phyloP scores from a whole-genome alignment of 352 stramenopile species.

The Pythium phragmiticola region DNA sequence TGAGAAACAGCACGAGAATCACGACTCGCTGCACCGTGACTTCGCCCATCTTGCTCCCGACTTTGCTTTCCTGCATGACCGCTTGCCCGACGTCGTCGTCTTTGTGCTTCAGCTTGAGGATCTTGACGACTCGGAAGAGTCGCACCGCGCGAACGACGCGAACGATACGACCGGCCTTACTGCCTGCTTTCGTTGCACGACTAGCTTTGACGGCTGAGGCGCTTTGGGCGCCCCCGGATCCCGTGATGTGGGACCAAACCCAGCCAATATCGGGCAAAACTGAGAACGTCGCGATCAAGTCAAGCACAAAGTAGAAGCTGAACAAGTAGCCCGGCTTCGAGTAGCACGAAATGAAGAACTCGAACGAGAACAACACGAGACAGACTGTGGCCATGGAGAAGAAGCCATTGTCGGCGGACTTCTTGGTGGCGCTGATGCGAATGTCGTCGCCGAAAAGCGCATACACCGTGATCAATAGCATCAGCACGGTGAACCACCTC shows the following conservation, averaged over 20 bases:
- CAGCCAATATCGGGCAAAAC: slow-evolving; percentile 85
- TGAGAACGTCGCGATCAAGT: slow-evolving; percentile 84
- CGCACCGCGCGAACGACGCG: slow-evolving; percentile 78
- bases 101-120: slow-evolving; percentile 84
- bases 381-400: slow-evolving; percentile 84
- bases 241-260: slow-evolving; percentile 76
- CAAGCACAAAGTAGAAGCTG: slow-evolving; percentile 92
- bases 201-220: slow-evolving; percentile 64
- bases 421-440: slow-evolving; percentile 69
- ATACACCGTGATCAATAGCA: slow-evolving; percentile 92
- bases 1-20: slow-evolving; percentile 87
- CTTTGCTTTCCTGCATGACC: slow-evolving; percentile 82
- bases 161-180: slow-evolving; percentile 84
- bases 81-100: slow-evolving; percentile 35
- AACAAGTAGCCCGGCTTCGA: slow-evolving; percentile 74
- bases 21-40: slow-evolving; percentile 85
- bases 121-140: slow-evolving; percentile 85
- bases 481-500: slow-evolving; percentile 71
- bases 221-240: slow-evolving; percentile 37
- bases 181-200: slow-evolving; percentile 67
- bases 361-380: slow-evolving; percentile 85
- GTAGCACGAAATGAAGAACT: slow-evolving; percentile 85
- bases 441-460: slow-evolving; percentile 93
- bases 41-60: slow-evolving; percentile 88
- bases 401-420: slow-evolving; percentile 80